These are phyloP conservation scores for Gleditsia sinensis DNA, from an alignment of 306 rosid genomes.

Conservation along the genomic window DNA sequence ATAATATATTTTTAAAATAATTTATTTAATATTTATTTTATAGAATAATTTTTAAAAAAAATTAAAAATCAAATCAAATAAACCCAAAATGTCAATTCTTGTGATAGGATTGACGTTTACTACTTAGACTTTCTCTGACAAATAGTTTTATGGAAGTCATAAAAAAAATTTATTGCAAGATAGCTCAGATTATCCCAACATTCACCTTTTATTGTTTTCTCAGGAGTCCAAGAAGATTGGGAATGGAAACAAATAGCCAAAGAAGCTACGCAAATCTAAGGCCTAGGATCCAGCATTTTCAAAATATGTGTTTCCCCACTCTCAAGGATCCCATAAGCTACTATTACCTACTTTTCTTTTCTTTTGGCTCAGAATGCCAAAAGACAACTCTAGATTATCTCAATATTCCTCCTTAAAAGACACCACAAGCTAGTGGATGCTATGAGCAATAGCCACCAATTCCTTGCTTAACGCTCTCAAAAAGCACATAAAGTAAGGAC, in stretches of 20 bases:
- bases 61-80: no score
- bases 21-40: no score
- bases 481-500: slow-evolving; percentile 19
- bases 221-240: not conserved
- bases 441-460: slow-evolving; percentile 5
- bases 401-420: slow-evolving; percentile 33
- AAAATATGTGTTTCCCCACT: slow-evolving; percentile 11
- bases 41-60: no score
- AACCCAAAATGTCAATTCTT: no score
- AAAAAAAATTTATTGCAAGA: no score
- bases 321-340: not conserved
- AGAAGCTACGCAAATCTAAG: slow-evolving; percentile 31
- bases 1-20: no score
- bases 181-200: no score
- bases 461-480: slow-evolving; percentile 40
- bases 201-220: no score
- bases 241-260: not conserved
- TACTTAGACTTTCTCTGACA: no score
- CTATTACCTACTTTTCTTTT: not conserved
- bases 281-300: slow-evolving; percentile 40
- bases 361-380: not conserved
- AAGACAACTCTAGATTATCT: not conserved
- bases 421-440: slow-evolving; percentile 26
- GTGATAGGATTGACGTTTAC: no score
- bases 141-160: no score